Evolutionary conservation across 2,329 filamentous ascomycete species (phyloP), one percentile per base, ranked within the genome.

Genomic region (Alternaria sp.): DNA sequence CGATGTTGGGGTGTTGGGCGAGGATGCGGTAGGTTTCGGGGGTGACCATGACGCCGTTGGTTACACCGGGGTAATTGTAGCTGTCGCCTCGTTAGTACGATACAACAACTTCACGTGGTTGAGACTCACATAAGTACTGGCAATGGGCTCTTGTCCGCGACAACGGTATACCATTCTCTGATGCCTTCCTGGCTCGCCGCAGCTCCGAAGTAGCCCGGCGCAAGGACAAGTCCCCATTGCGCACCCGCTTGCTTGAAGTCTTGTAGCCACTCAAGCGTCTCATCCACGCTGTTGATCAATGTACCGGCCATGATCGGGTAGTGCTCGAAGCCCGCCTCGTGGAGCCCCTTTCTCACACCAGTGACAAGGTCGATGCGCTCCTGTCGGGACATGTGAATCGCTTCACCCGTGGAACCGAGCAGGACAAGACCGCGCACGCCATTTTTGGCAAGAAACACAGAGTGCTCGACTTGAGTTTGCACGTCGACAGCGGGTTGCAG

Each of bases 41-140:
- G 1, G 84, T 80, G 62, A 91, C 83, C 69, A 84, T 83, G 70
- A 91, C 81, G 70, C 88, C 87, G 81, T 91, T 91, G 10, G 88
- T 89, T 21, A 91, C 89, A 55, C 87, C 88, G 1, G 89, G 89
- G 78, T 90, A 90, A 77, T 90, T 86, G 77, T 89, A 89, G 61
- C 85, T 88, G 6, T 36, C 9, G 61, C 17, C n/a, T 12, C 21
- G 32, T 62, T 26, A 50, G 36, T 32, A 46, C 4, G 9, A 6
- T 23, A 9, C 47, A 11, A 28, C 13, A 4, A 15, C 12, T 15
- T 32, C n/a, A 17, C 10, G 28, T 32, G 3, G 7, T 30, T 8
- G 10, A 43, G 5, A 75, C 85, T 76, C 72, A 88, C 85, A 90
- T 85, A 70, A 91, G 75, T 44, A 91, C 83, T 0, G 88, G 88